phyloP scores from a whole-genome alignment of 805 yeast genomes.

The Metahyphopichia silvanorum region DNA sequence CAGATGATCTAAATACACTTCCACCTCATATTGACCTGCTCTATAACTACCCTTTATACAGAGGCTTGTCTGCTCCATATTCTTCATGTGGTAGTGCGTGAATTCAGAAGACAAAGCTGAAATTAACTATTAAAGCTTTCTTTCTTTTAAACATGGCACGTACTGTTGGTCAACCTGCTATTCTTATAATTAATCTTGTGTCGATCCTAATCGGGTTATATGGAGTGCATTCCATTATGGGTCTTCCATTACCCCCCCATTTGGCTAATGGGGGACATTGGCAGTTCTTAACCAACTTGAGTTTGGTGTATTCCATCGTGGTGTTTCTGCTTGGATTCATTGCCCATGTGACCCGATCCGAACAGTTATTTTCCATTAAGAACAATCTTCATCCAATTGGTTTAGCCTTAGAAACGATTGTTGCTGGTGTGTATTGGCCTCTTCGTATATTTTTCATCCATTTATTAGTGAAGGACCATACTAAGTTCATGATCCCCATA shows the following conservation, averaged over 20 bases:
- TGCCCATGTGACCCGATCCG: constrained; percentile 27
- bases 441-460: constrained; percentile 50
- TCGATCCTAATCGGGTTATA: constrained; percentile 26
- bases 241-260: constrained; percentile 43
- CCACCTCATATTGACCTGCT: too few species aligned
- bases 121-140: too few species aligned
- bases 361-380: constrained; percentile 27
- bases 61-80: too few species aligned
- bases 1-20: too few species aligned
- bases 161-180: constrained; percentile 27
- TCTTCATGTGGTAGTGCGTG: too few species aligned
- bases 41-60: too few species aligned
- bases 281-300: constrained; percentile 72
- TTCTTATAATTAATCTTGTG: constrained; percentile 18
- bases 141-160: constrained; percentile 13
- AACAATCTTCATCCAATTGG: constrained; percentile 51
- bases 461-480: constrained; percentile 41
- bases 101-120: too few species aligned
- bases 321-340: constrained; percentile 37
- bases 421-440: constrained; percentile 68
- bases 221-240: constrained; percentile 19
- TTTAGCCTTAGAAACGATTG: constrained; percentile 57
- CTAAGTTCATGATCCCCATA: constrained; percentile 40
- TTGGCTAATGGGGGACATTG: constrained; percentile 59
- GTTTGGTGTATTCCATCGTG: constrained; percentile 46